Evolutionary conservation across 805 yeast species (phyloP), one percentile per base, ranked within the genome.

Genomic region (Candida koratica): DNA sequence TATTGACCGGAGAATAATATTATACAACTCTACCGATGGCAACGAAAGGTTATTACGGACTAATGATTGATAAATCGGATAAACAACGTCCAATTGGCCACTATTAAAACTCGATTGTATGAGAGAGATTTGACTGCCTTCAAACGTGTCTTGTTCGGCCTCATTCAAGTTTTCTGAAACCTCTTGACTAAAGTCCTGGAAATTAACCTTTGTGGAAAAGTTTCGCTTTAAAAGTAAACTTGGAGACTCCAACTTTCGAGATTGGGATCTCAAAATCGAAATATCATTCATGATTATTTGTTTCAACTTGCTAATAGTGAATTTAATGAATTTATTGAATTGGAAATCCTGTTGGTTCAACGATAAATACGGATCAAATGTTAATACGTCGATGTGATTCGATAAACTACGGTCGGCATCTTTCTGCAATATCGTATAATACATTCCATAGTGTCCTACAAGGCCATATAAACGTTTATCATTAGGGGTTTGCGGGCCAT

Each of bases 1-100:
- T 8, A 83, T 67, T 1, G 88, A 78, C 14, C 60, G 54, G 28
- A 83, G 57, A 4, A 82, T 77, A 12, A 70, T 58, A 41, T 75
- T 73, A 58, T 75, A 83, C 2, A 68, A 54, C 2, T 67, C 70
- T 5, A 75, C 52, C 6, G 77, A 61, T 17, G 85, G 84, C 2
- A 73, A 39, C 6, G 37, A 4, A 13, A 60, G 35, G n/a, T 53
- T 55, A 38, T 67, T 65, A 43, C 71, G 54, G 32, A 53, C 60
- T 25, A 67, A 44, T 4, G 71, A 51, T 47, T 67, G 71, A 42
- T 66, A 67, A 13, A 67, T 42, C 1, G 73, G 73, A 41, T 56
- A 64, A 6, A 67, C 56, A 19, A 58, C 36, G 38, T 67, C 52
- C 19, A 58, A 47, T 12, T 61, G 56, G n/a, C 48, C 48, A 5